A percentile compares a stretch with the other conserved stretches of the same genome.
Conservation (phyloP, 2,329 filamentous ascomycete genomes). For the Calonectria hongkongensis region DNA sequence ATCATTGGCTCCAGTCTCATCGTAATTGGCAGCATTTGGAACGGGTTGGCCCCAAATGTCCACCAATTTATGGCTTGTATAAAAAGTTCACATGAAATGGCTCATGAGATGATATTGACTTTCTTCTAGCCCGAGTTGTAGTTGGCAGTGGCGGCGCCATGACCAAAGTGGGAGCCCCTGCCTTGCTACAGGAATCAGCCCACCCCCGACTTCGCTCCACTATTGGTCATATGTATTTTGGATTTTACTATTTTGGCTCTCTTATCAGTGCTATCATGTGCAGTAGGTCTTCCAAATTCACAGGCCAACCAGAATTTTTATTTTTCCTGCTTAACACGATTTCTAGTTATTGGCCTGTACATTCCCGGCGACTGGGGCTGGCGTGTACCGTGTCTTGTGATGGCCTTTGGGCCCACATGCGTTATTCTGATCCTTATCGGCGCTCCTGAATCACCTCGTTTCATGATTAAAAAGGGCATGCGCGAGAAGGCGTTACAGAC, state of each 20-base stretch:
- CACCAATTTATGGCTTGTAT: conserved; percentile 3
- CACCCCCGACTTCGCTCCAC: conserved; percentile 44
- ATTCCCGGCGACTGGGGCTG: not conserved
- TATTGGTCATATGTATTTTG: conserved; percentile 43
- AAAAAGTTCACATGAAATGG: not conserved
- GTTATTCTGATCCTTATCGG: not conserved
- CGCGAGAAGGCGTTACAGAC: conserved; percentile 76
- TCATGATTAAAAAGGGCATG: conserved; percentile 76
- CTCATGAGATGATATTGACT: conserved; percentile 12
- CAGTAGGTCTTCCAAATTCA: not conserved
- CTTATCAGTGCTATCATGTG: conserved; percentile 1
- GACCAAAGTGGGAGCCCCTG: conserved; percentile 41
- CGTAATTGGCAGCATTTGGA: conserved; percentile 40
- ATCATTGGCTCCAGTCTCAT: conserved; percentile 33
- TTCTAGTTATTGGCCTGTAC: not conserved
- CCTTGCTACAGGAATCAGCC: conserved; percentile 43
- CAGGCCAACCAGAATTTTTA: not conserved
- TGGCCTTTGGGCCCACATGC: not conserved
- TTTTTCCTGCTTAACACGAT: not conserved
- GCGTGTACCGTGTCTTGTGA: not conserved
- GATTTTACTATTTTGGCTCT: conserved; percentile 42
- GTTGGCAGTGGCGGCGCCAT: conserved; percentile 39
- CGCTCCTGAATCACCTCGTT: conserved; percentile 79
- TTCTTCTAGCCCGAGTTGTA: conserved; percentile 38
- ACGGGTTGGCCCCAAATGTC: conserved; percentile 42